These are phyloP conservation scores for Aspergillus transmontanensis DNA, from an alignment of 2,329 filamentous ascomycete genomes.

Conservation along the genomic window DNA sequence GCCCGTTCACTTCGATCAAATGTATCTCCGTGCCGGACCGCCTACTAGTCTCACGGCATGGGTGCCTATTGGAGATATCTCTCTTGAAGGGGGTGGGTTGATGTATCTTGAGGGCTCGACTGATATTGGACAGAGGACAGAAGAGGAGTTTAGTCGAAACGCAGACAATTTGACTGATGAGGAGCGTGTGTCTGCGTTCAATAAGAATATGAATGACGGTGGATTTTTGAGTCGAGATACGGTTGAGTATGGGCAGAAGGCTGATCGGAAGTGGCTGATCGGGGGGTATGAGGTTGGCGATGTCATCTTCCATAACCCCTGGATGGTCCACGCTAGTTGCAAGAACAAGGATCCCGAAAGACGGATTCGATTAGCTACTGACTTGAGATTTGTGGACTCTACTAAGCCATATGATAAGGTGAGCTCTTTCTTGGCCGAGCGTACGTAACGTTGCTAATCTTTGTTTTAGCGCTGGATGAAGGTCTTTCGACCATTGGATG, in stretches of 20 bases:
- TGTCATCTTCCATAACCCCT: constrained; percentile 6
- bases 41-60: constrained; percentile 26
- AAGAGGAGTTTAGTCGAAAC: constrained; percentile 2
- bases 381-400: constrained; percentile 3
- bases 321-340: constrained; percentile 4
- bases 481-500: background rate
- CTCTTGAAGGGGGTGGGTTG: constrained; percentile 37
- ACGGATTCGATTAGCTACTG: background rate
- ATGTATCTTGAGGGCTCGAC: constrained; percentile 35
- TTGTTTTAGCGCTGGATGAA: background rate
- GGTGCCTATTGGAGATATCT: constrained; percentile 38
- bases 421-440: background rate
- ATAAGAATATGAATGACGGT: constrained; percentile 26
- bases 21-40: constrained; percentile 39
- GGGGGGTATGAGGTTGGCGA: background rate
- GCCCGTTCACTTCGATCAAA: constrained; percentile 42
- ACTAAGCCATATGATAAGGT: constrained; percentile 1
- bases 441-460: background rate
- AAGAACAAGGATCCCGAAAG: background rate
- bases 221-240: constrained; percentile 21
- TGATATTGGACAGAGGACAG: constrained; percentile 6
- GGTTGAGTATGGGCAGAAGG: constrained; percentile 8
- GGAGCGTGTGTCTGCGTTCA: constrained; percentile 20
- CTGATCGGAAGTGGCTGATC: constrained; percentile 1
- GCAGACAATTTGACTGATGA: constrained; percentile 3